A percentile compares a stretch with the other conserved stretches of the same genome.
These are phyloP conservation scores for Myrica gale DNA, from an alignment of 306 rosid species.

Conservation along the genomic window DNA sequence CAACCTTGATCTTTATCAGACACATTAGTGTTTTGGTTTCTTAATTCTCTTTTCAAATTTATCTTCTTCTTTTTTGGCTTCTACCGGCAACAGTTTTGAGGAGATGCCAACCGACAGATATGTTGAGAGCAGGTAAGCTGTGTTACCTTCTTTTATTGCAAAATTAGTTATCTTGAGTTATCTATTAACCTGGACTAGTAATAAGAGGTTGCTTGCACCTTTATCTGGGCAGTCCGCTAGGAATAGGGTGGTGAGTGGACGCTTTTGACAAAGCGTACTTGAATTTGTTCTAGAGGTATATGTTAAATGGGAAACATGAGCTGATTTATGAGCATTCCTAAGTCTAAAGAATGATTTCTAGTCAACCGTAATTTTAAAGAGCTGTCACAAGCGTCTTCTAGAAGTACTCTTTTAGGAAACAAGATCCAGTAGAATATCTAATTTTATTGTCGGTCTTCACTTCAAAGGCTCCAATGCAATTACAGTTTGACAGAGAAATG, in stretches of 20 bases:
- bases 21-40: constrained; percentile 13
- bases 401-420: background rate
- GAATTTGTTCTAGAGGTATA: background rate
- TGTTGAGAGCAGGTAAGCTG: constrained; percentile 88
- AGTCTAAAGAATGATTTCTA: background rate
- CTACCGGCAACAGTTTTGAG: constrained; percentile 65
- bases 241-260: background rate
- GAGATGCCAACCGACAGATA: constrained; percentile 97
- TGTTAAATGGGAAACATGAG: background rate
- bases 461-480: background rate
- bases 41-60: constrained; percentile 7
- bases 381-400: background rate
- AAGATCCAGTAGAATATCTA: background rate
- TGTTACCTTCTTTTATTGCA: constrained; percentile 17
- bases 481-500: background rate
- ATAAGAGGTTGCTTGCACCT: background rate
- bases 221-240: background rate
- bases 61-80: constrained; percentile 17
- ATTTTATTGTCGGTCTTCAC: background rate
- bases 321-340: background rate
- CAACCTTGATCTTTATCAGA: constrained; percentile 27
- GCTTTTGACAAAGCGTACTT: background rate
- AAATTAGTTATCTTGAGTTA: background rate
- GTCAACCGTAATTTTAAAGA: background rate
- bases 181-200: background rate